Conservation (phyloP, 805 yeast genomes). For the Kluyveromyces lactis region DNA sequence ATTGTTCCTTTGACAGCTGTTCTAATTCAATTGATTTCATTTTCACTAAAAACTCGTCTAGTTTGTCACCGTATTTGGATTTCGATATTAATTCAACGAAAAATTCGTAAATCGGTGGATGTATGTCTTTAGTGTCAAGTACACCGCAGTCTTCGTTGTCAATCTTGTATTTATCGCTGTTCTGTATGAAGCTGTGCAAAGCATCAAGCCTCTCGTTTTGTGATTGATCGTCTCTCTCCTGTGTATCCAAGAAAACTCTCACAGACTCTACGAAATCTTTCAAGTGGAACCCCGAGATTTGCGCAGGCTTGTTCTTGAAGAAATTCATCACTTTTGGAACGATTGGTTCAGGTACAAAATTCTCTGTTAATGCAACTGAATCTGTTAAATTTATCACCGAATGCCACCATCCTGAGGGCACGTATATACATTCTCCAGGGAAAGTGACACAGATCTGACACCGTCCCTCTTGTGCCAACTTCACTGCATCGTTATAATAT, state of each 20-base stretch:
- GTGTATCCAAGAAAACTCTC: conserved; percentile 10
- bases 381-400: conserved; percentile 78
- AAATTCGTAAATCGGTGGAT: conserved; percentile 53
- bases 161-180: conserved; percentile 21
- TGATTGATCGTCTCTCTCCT: conserved; percentile 9
- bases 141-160: conserved; percentile 56
- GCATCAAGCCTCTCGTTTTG: conserved; percentile 10
- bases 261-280: conserved; percentile 38
- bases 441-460: conserved; percentile 66
- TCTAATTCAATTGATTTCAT: conserved; percentile 30
- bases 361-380: conserved; percentile 81
- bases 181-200: conserved; percentile 25
- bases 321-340: conserved; percentile 58
- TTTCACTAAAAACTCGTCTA: conserved; percentile 30
- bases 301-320: conserved; percentile 56
- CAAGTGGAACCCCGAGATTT: conserved; percentile 73
- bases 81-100: conserved; percentile 43
- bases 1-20: conserved; percentile 15
- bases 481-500: conserved; percentile 61
- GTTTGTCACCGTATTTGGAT: conserved; percentile 29
- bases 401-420: conserved; percentile 98
- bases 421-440: conserved; percentile 79
- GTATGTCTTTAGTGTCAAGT: conserved; percentile 29
- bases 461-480: conserved; percentile 38
- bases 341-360: conserved; percentile 67